phyloP scores from a whole-genome alignment of 2,329 filamentous ascomycete genomes.

The Sphaerulina populicola region DNA sequence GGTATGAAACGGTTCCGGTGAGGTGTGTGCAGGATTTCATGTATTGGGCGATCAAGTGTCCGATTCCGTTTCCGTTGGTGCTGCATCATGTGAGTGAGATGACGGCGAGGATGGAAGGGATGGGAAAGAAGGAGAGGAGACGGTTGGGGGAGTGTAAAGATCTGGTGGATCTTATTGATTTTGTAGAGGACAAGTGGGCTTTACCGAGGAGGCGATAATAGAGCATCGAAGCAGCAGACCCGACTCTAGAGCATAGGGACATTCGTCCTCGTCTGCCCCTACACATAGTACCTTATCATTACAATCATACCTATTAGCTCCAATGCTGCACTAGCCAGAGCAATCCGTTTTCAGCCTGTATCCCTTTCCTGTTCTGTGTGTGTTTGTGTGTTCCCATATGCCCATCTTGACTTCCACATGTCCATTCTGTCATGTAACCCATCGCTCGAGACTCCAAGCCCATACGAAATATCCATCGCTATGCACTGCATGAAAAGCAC shows the following conservation, averaged over 20 bases:
- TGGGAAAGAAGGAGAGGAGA: constrained; percentile 38
- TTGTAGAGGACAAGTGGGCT: constrained; percentile 27
- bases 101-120: constrained; percentile 50
- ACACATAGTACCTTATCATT: neutral
- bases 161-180: constrained; percentile 31
- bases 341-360: constrained; percentile 1
- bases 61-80: constrained; percentile 55
- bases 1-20: constrained; percentile 51
- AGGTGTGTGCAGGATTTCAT: constrained; percentile 57
- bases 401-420: neutral
- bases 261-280: no score
- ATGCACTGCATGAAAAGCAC: neutral
- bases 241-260: no score
- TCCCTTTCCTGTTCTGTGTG: neutral
- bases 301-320: constrained; percentile 6
- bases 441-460: neutral
- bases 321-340: constrained; percentile 24
- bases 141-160: constrained; percentile 28
- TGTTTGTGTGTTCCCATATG: neutral
- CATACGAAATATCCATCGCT: neutral
- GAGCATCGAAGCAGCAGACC: no score
- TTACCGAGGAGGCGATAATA: neutral
- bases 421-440: neutral
- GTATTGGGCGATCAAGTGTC: constrained; percentile 47
- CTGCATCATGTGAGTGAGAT: constrained; percentile 62